Percentiles rank a stretch among this genome's conserved stretches.
Evolutionary conservation across 306 rosid genomes (phyloP).

Genomic region (Quillaja saponaria): DNA sequence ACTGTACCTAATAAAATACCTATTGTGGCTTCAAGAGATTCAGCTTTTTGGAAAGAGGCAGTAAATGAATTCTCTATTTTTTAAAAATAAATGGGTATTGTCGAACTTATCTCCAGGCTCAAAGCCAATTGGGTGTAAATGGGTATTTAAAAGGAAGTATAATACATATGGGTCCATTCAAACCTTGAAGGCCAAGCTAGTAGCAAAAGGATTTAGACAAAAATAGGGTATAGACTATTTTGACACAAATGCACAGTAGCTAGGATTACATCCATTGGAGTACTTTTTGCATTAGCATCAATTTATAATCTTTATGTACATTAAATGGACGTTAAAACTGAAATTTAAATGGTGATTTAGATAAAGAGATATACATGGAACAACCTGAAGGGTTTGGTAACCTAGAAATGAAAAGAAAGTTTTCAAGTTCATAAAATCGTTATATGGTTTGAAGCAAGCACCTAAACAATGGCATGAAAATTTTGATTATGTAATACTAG

Average conservation of each 20-base stretch:
- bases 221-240: not conserved
- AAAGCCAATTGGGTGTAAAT: not conserved
- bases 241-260: not conserved
- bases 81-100: not conserved
- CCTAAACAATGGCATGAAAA: constrained; percentile 2
- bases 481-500: not conserved
- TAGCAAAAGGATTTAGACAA: constrained; percentile 2
- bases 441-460: not conserved
- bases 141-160: not conserved
- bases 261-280: not conserved
- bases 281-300: not conserved
- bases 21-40: not conserved
- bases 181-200: not conserved
- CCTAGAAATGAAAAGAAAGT: not conserved
- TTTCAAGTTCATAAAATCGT: not conserved
- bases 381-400: not conserved
- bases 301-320: not conserved
- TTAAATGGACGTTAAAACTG: no score
- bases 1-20: not conserved
- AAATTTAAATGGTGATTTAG: no score
- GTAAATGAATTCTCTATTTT: not conserved
- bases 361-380: not conserved
- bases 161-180: not conserved
- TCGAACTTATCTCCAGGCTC: not conserved
- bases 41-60: not conserved